Base-by-base conservation (phyloP, 2,329 filamentous ascomycete species). In the Botrytis pseudocinerea region DNA sequence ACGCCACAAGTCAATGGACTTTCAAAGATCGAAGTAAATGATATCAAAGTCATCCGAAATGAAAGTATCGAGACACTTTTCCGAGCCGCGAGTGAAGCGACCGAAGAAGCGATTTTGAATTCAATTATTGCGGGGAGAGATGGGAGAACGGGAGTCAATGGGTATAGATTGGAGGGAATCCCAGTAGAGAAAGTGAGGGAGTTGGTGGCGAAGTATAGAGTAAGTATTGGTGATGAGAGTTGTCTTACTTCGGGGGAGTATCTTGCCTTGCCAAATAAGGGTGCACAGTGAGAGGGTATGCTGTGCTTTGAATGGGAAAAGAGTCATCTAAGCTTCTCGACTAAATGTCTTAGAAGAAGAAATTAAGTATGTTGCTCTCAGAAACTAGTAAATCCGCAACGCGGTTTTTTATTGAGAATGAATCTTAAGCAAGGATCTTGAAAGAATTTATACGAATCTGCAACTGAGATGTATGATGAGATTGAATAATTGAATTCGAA, bases 41-140 rank as follows among this genome's bases (percentile, higher is more conserved):
- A 78, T 0, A 82, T 87, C 0, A 82, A 86, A 48, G 82, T 87
- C 63, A 81, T 89, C 2, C 86, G 90, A 75, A 88, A 91, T 76
- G 82, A 85, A 69, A 88, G 86, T 5, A 89, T 92, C 74, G 89
- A 91, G 76, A 85, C 85, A 0, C 80, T 91, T 73, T 89, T 92
- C 73, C 86, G 90, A 78, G 90, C 89, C 1, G 86, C 84, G 2
- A 87, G 88, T 0, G 90, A 92, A 78, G 87, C 86, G 0, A 88
- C 88, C 0, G 89, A 92, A 77, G 90, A 92, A 80, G 86, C 89
- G 1, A 90, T 92, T 71, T 87, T 90, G 75, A 92, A 92, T 78
- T 85, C 87, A 0, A 80, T 92, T 14, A 74, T 80, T 71, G 90
- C 85, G 74, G 90, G 87, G 82, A 88, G 89, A 1, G 86, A 89